phyloP scores from a whole-genome alignment of 78 protist genomes.

The Bodo saltans region DNA sequence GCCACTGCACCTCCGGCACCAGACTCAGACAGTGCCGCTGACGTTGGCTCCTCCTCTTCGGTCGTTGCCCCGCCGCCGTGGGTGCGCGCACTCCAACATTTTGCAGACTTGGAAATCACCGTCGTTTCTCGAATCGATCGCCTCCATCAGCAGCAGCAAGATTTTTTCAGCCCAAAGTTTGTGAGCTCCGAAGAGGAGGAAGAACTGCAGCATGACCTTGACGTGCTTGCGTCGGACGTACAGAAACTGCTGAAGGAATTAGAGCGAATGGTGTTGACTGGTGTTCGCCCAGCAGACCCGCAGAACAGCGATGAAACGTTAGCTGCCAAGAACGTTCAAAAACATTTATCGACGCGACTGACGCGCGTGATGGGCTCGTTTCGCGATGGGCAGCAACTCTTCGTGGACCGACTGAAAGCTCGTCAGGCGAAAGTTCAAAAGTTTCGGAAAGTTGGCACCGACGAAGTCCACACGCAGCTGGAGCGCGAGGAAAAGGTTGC shows the following conservation, averaged over 20 bases:
- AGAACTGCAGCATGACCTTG: not conserved
- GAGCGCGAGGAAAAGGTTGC: not conserved
- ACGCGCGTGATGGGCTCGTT: not conserved
- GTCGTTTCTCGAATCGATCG: not conserved
- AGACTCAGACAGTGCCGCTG: too few relatives aligned
- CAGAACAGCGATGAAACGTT: not conserved
- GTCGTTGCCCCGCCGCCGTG: not conserved
- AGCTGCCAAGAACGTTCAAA: not conserved
- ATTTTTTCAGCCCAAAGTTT: not conserved
- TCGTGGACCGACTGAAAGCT: not conserved
- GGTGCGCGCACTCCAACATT: not conserved
- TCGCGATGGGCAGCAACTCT: not conserved
- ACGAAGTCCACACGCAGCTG: not conserved
- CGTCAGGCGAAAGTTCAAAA: not conserved
- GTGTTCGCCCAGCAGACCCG: not conserved
- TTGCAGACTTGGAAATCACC: not conserved
- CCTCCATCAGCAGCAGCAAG: not conserved
- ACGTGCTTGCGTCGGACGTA: not conserved
- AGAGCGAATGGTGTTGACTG: not conserved
- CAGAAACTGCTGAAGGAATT: not conserved
- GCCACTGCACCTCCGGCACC: too few relatives aligned
- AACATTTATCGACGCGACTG: not conserved
- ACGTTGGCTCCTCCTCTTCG: too few relatives aligned
- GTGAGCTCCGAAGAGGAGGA: not conserved
- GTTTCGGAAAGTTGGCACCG: not conserved